Base-by-base conservation (phyloP, 352 stramenopile species). In the Phytophthora citrophthora region DNA sequence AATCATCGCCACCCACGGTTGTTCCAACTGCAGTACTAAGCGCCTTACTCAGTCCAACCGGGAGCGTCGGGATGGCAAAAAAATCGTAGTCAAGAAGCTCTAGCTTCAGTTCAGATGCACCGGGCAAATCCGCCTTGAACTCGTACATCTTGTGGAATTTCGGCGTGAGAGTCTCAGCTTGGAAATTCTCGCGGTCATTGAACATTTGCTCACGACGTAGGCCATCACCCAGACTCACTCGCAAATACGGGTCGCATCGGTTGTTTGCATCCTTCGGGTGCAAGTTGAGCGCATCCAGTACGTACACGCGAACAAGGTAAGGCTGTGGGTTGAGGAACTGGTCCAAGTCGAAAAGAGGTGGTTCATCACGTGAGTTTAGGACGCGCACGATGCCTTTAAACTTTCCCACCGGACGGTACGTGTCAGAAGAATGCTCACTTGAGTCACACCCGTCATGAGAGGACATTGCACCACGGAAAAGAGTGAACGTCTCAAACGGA, bases 71-170 rank as follows among this genome's bases (percentile, higher is more conserved):
- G 11, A 93, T 76, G 2, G 84, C 74, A 49, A 92, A 91, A 39
- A 82, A 83, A 62, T 94, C 86, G 50, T 91, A 90, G 56, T 94
- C 83, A 0, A 88, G 58, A 47, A 91, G 56, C 53, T 94, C 86
- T 7, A 94, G 11, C 23, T 79, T 81, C 32, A 94, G 63, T 53
- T 90, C 81, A 2, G 83, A 92, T 0, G 81, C 79, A 10, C 86
- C 86, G 0, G 93, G 93, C 4, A 98, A 74, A 62, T 95, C 74
- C 11, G 90, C 86, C 54, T 94, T 93, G 64, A 98, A 93, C 66
- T 97, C 87, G 52, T 95, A 93, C 76, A 91, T 88, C 55, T 89
- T 91, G 77, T 97, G 96, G 58, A 98, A 96, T 44, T 96, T 91
- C 10, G 89, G 88, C 11, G 79, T 70, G 8, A 94, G 41, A 31